Base-by-base conservation (phyloP, 768 basidiomycete species). In the Boletus rufocinnamomeus region DNA sequence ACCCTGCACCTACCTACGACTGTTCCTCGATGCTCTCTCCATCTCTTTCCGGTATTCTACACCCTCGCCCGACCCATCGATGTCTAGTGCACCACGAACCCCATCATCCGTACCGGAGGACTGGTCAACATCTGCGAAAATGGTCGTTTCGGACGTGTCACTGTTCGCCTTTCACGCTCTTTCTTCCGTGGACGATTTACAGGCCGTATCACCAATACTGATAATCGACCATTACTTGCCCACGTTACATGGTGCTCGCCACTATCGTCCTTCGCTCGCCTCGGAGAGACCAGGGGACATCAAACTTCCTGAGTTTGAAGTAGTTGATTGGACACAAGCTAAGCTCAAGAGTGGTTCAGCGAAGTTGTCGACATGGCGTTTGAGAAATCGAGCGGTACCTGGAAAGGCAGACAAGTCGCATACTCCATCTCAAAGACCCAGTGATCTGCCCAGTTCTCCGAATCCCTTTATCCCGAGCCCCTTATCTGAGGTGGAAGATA, bases 141-240 rank as follows among this genome's bases (percentile, higher is more conserved):
- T 73, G 25, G 52, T 66, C 5, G 43, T 75, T 45, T 65, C 71
- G 11, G 88, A 90, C 47, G 13, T 89, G 2, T 87, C 87, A 17
- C 65, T 83, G 11, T 86, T 89, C 61, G 76, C 77, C 13, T 82
- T 88, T 64, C 73, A 73, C 34, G 50, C 66, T 9, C 50, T 62
- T 34, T 61, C 64, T 17, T 60, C 66, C 19, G 28, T 25, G 32
- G 62, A 66, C 8, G 67, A 63, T 53, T n/a, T 45, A 28, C 72
- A 68, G 50, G 32, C 63, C 49, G 82, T 85, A 27, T 79, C 81
- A 16, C 93, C 93, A 14, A 73, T 96, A 45, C 66, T 96, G 19
- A 81, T 94, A 49, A 86, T 85, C 11, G 94, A 95, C 66, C 80
- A 79, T n/a, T 72, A 83, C 60, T 81, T 95, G 19, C 68, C 77